Evolutionary conservation across 768 basidiomycete genomes (phyloP).

Genomic region (Leccinum subtestaceum): DNA sequence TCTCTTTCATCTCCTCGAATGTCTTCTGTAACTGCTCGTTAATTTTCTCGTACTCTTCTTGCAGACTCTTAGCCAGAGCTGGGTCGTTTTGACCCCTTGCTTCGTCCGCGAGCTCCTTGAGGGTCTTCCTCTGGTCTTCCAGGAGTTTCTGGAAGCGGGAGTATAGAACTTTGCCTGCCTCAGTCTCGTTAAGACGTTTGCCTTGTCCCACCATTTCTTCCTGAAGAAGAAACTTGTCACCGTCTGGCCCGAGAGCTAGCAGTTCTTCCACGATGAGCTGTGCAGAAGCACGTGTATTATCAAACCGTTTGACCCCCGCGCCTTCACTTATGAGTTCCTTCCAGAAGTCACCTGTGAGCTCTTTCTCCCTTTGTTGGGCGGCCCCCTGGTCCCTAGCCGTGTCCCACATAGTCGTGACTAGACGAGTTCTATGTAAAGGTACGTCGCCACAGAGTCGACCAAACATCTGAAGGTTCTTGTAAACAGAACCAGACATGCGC

Average conservation of each 20-base stretch:
- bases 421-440: conserved; percentile 27
- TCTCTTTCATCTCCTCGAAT: conserved; percentile 19
- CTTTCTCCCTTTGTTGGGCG: conserved; percentile 13
- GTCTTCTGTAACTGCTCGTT: conserved; percentile 13
- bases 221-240: conserved; percentile 13
- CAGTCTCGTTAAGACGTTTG: conserved; percentile 21
- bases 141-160: conserved; percentile 19
- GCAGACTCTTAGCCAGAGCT: conserved; percentile 7
- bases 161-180: conserved; percentile 19
- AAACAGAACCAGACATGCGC: conserved; percentile 31
- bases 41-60: conserved; percentile 10
- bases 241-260: fast-evolving
- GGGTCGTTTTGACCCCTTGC: conserved; percentile 15
- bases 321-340: background rate
- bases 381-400: conserved; percentile 10
- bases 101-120: conserved; percentile 18
- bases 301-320: background rate
- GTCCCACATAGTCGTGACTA: conserved; percentile 42
- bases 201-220: conserved; percentile 17
- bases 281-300: background rate
- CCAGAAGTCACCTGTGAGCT: conserved; percentile 32
- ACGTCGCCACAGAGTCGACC: conserved; percentile 33
- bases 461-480: conserved; percentile 34
- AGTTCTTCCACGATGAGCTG: background rate
- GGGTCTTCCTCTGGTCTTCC: conserved; percentile 11